Evolutionary conservation across 768 basidiomycete species (phyloP), one percentile per base, ranked within the genome.

Genomic region (Amanita rubescens): DNA sequence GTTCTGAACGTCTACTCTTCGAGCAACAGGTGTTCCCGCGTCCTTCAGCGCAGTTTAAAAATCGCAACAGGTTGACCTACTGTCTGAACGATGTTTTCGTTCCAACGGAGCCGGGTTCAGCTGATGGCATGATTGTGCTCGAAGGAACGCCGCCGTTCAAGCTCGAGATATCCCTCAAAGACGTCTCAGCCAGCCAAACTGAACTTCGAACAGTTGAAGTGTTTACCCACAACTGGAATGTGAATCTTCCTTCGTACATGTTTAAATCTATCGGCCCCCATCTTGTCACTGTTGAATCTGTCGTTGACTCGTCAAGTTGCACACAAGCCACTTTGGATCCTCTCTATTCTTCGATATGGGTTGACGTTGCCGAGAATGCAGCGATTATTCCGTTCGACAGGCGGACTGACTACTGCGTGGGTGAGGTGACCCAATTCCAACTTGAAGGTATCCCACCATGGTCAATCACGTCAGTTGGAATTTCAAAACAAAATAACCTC

Each of bases 281-380:
- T 64, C 75, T 85, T 43, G 71, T 98, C 41, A 78, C 75, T 30
- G 85, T 99, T 55, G 84, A 90, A 42, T 81, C 81, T 0, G 75
- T 98, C 10, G 71, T 74, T 11, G 96, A 99, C 69, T 78, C 86
- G 14, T 90, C 87, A 4, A 81, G 77, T 30, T 98, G 96, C 68
- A 85, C 84, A 48, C 85, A 91, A 53, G 79, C 82, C 12, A 72
- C 78, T 33, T 72, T 86, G 12, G 81, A 89, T 55, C 81, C 82
- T 2, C 65, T 79, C 33, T 69, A 69, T 30, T 76, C 79, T 50
- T 80, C 81, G 15, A 76, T 90, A 35, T 88, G 86, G 85, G 79
- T 94, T 11, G 92, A 97, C 59, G 93, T 98, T n/a, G 90, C 93
- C 2, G 96, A 99, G 68, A 91, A 91, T 1, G 96, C 96, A 8